Evolutionary conservation across 768 basidiomycete genomes (phyloP).

Genomic region (Boletales sp.): DNA sequence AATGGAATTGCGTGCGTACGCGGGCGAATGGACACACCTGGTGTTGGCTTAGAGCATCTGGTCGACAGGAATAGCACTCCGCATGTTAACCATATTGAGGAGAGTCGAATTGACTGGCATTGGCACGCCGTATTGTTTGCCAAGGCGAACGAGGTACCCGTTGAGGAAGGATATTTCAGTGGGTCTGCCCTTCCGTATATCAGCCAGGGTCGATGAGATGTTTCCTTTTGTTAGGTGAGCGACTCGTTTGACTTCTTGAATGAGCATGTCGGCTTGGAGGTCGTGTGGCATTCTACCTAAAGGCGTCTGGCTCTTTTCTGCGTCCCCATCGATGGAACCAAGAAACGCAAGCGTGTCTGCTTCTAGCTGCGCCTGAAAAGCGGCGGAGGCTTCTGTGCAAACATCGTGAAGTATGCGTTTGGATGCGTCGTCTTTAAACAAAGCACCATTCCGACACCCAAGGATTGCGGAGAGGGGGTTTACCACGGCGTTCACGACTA

Average conservation of each 20-base stretch:
- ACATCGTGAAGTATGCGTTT: slow-evolving; percentile 46
- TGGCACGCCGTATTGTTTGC: slow-evolving; percentile 48
- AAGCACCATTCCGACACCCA: slow-evolving; percentile 74
- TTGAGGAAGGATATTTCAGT: slow-evolving; percentile 86
- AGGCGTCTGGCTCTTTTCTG: slow-evolving; percentile 22
- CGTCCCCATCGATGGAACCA: slow-evolving; percentile 20
- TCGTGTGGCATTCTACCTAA: slow-evolving; percentile 43
- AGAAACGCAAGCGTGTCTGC: slow-evolving; percentile 33
- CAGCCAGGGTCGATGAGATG: slow-evolving; percentile 77
- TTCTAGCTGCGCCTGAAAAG: slow-evolving; percentile 52
- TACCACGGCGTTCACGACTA: slow-evolving; percentile 77
- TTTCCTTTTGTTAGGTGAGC: slow-evolving; percentile 58
- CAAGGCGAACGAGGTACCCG: slow-evolving; percentile 72
- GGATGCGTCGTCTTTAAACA: slow-evolving; percentile 48
- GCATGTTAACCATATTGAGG: slow-evolving; percentile 56
- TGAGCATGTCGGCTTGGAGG: slow-evolving; percentile 44
- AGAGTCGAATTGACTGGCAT: slow-evolving; percentile 59
- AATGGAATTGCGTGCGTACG: background rate
- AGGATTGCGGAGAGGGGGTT: slow-evolving; percentile 85
- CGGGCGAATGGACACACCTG: slow-evolving; percentile 10
- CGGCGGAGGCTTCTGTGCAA: slow-evolving; percentile 67
- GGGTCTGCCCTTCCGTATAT: slow-evolving; percentile 53
- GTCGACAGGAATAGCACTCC: slow-evolving; percentile 53
- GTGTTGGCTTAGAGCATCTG: slow-evolving; percentile 25
- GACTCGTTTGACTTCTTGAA: slow-evolving; percentile 56